Conservation (phyloP, 2,329 filamentous ascomycete genomes). For the Sphaceloma murrayae region DNA sequence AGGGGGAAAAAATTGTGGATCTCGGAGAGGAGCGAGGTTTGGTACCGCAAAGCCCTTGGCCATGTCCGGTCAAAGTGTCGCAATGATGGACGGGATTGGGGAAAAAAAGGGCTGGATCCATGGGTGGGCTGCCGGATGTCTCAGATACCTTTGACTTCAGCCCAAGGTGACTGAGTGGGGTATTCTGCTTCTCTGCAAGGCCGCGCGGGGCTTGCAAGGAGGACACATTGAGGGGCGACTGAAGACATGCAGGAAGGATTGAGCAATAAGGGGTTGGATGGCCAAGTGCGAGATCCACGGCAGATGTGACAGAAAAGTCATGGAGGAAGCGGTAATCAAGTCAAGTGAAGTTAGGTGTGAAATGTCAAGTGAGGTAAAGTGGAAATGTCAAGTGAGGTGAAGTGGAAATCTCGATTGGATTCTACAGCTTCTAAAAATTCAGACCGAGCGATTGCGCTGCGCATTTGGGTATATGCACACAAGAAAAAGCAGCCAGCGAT, state of each 20-base stretch:
- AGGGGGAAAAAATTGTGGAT: not conserved
- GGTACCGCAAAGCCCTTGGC: not conserved
- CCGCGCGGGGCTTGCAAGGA: not conserved
- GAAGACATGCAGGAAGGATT: not conserved
- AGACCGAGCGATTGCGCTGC: conserved; percentile 16
- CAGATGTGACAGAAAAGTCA: not conserved
- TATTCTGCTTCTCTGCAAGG: not conserved
- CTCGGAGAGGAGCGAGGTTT: not conserved
- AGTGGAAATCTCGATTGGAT: conserved; percentile 10
- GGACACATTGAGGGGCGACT: not conserved
- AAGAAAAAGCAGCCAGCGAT: conserved; percentile 16
- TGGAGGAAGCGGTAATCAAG: not conserved
- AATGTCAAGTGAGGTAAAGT: not conserved
- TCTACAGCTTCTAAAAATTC: not conserved
- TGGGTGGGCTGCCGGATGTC: not conserved
- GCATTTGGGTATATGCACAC: conserved; percentile 20
- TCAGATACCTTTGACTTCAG: conserved; percentile 14
- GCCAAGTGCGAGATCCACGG: no score
- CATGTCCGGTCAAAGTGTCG: not conserved
- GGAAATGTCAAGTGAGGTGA: not conserved
- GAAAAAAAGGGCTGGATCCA: not conserved
- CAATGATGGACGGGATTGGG: no score
- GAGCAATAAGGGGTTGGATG: no score
- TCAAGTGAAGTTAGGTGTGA: not conserved
- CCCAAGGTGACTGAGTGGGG: not conserved